These are phyloP conservation scores for Penicillium sp. DNA, from an alignment of 2,329 filamentous ascomycete species.

Conservation along the genomic window DNA sequence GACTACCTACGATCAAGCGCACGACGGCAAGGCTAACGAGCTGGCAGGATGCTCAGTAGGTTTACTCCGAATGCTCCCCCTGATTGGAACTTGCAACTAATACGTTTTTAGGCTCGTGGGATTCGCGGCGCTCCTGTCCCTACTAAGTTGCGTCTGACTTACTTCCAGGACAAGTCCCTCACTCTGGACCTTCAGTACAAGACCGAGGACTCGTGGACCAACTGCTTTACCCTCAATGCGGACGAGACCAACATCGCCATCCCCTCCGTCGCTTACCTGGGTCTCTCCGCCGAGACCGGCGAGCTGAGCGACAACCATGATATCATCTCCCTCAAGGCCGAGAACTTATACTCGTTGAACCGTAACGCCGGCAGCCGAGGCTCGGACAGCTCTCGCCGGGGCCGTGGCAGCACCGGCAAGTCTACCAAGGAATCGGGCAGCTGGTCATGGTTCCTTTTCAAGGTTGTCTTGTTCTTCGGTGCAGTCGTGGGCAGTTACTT, in stretches of 20 bases:
- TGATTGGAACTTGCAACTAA: background rate
- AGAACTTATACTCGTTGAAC: constrained; percentile 66
- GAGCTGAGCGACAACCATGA: constrained; percentile 98
- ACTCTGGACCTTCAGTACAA: constrained; percentile 94
- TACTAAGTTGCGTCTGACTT: constrained; percentile 82
- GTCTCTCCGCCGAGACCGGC: constrained; percentile 72
- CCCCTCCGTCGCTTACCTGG: constrained; percentile 63
- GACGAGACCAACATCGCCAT: constrained; percentile 66
- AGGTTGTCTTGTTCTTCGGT: constrained; percentile 70
- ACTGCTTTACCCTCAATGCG: constrained; percentile 70
- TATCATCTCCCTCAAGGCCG: constrained; percentile 77
- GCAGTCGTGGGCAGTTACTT: constrained; percentile 71
- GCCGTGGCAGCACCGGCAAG: constrained; percentile 14
- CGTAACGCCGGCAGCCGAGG: constrained; percentile 39
- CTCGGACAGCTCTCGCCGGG: constrained; percentile 24
- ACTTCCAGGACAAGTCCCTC: constrained; percentile 92
- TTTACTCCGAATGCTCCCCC: constrained; percentile 1
- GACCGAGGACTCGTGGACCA: constrained; percentile 76
- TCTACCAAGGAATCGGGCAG: constrained; percentile 39
- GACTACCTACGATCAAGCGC: constrained; percentile 83
- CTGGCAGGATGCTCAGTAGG: constrained; percentile 82
- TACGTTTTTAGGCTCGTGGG: constrained; percentile 60
- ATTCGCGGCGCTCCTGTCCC: constrained; percentile 73
- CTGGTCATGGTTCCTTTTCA: constrained; percentile 71
- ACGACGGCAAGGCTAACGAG: constrained; percentile 90